These are phyloP conservation scores for Platanthera guangdongensis DNA, from an alignment of 106 monocot genomes.

Conservation along the genomic window DNA sequence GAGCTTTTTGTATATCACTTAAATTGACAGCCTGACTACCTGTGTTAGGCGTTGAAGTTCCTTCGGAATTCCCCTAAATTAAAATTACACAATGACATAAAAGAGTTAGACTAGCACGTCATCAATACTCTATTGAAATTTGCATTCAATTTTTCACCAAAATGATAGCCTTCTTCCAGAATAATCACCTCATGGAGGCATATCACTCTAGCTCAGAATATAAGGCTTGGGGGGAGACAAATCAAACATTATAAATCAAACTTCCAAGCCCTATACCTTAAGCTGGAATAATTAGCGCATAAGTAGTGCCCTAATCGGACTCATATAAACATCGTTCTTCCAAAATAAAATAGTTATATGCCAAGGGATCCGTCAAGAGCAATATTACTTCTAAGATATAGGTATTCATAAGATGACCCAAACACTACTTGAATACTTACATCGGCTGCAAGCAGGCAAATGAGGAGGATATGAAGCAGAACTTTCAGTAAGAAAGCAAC, in stretches of 20 bases:
- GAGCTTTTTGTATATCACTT: neutral
- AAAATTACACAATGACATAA: neutral
- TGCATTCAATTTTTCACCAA: neutral
- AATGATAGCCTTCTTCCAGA: neutral
- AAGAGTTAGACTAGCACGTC: neutral
- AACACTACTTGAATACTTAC: neutral
- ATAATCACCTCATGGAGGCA: neutral
- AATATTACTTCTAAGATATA: neutral
- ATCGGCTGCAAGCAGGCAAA: neutral
- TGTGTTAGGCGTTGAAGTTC: neutral
- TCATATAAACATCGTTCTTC: neutral
- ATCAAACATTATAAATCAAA: neutral
- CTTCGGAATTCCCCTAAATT: conserved; percentile 5
- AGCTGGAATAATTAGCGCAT: neutral
- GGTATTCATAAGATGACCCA: neutral
- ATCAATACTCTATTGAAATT: neutral
- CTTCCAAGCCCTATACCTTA: neutral
- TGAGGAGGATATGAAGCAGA: neutral
- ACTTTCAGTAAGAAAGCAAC: neutral
- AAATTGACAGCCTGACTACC: neutral
- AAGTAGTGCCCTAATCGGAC: neutral
- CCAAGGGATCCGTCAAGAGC: neutral
- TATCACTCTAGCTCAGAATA: neutral
- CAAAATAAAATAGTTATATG: neutral
- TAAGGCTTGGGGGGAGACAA: neutral